Conservation (phyloP, 2,329 filamentous ascomycete genomes). For the Trichoderma endophyticum region DNA sequence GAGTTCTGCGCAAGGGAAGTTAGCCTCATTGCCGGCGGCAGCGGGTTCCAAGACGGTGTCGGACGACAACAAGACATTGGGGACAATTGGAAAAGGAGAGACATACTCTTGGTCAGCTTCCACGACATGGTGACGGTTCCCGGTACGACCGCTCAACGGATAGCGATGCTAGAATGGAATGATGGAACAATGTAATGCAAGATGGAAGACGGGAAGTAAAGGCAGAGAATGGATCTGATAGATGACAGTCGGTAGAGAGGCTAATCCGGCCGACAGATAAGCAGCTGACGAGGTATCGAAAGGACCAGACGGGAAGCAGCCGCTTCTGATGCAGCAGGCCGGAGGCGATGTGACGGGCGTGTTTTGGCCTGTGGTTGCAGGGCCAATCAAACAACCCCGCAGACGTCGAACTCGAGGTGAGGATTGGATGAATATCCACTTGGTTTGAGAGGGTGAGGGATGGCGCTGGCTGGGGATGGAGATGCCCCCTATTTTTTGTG, state of each 20-base stretch:
- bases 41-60: too few species aligned
- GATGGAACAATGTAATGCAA: constrained; percentile 14
- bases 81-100: constrained; percentile 1
- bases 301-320: constrained; percentile 6
- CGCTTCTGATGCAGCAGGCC: constrained; percentile 8
- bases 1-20: constrained; percentile 53
- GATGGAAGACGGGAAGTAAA: neutral
- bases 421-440: neutral
- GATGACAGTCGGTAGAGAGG: neutral
- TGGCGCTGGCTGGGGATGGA: neutral
- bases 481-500: neutral
- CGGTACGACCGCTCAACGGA: constrained; percentile 7
- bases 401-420: constrained; percentile 7
- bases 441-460: neutral
- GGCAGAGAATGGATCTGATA: constrained; percentile 1
- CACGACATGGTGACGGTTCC: constrained; percentile 48
- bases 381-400: constrained; percentile 18
- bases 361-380: constrained; percentile 9
- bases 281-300: constrained; percentile 8
- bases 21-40: constrained; percentile 20
- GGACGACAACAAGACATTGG: neutral
- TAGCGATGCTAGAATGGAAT: neutral
- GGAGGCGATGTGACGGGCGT: constrained; percentile 10
- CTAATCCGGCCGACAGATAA: constrained; percentile 4
- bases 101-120: constrained; percentile 55